A percentile compares a stretch with the other conserved stretches of the same genome.
These are phyloP conservation scores for Heteromeles arbutifolia DNA, from an alignment of 306 rosid genomes.

Conservation along the genomic window DNA sequence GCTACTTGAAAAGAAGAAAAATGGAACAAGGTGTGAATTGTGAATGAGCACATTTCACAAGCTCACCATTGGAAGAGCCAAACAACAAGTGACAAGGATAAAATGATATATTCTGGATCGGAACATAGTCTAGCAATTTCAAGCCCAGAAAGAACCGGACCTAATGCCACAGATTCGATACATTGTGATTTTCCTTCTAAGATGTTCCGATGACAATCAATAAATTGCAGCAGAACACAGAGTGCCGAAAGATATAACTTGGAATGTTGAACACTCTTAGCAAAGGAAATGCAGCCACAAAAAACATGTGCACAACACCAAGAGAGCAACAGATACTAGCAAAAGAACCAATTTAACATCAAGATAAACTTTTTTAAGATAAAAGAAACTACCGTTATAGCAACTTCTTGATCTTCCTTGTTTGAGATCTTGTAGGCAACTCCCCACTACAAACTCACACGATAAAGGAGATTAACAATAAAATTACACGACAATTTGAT, in stretches of 20 bases:
- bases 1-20: background rate
- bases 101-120: background rate
- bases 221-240: too few species aligned
- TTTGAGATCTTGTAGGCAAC: constrained; percentile 74
- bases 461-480: constrained; percentile 7
- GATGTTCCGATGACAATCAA: too few species aligned
- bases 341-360: background rate
- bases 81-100: background rate
- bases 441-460: constrained; percentile 71
- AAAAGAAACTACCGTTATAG: constrained; percentile 44
- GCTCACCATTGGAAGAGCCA: background rate
- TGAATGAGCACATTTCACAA: background rate
- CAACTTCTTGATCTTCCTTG: constrained; percentile 76
- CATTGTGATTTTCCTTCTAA: too few species aligned
- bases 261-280: background rate
- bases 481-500: constrained; percentile 6
- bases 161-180: background rate
- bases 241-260: background rate
- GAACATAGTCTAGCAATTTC: background rate
- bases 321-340: background rate
- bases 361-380: background rate
- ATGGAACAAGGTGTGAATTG: background rate
- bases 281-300: background rate
- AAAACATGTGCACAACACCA: background rate
- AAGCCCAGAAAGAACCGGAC: background rate